phyloP scores from a whole-genome alignment of 2,329 filamentous ascomycete species.

The Metarhizium anisopliae region DNA sequence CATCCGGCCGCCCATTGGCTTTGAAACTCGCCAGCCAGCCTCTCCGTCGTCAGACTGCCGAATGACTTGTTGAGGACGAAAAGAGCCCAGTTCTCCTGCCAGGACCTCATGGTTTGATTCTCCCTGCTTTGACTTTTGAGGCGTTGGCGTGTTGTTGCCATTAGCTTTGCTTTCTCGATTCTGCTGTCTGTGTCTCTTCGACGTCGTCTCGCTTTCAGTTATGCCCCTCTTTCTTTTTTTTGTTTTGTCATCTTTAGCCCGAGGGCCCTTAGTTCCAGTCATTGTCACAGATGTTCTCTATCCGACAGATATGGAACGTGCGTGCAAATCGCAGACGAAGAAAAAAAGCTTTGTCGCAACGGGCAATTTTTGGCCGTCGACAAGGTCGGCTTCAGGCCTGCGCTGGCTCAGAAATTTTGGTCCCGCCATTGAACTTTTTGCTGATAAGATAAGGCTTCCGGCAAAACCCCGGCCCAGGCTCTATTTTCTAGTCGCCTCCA shows the following conservation, averaged over 20 bases:
- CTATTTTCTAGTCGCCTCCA: no score
- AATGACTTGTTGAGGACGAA: conserved; percentile 16
- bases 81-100: conserved; percentile 4
- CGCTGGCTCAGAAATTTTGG: conserved; percentile 26
- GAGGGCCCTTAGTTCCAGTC: conserved; percentile 24
- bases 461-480: conserved; percentile 19
- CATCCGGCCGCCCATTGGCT: conserved; percentile 57
- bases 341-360: conserved; percentile 5
- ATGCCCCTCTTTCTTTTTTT: conserved; percentile 40
- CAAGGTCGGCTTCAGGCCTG: neutral
- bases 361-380: conserved; percentile 2
- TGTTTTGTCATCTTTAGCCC: conserved; percentile 25
- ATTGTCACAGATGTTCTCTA: conserved; percentile 16
- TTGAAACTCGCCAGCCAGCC: conserved; percentile 49
- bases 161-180: conserved; percentile 19
- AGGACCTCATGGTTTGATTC: conserved; percentile 4
- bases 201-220: conserved; percentile 30
- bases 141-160: conserved; percentile 7
- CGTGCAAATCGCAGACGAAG: conserved; percentile 1
- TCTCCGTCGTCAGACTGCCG: conserved; percentile 21
- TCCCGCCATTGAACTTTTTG: conserved; percentile 30
- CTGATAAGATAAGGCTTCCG: conserved; percentile 31
- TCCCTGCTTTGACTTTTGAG: conserved; percentile 1
- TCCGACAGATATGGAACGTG: conserved; percentile 8
- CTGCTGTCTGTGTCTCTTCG: conserved; percentile 31